Base-by-base conservation (phyloP, 129 eudicot species). In the Solidago caesia region DNA sequence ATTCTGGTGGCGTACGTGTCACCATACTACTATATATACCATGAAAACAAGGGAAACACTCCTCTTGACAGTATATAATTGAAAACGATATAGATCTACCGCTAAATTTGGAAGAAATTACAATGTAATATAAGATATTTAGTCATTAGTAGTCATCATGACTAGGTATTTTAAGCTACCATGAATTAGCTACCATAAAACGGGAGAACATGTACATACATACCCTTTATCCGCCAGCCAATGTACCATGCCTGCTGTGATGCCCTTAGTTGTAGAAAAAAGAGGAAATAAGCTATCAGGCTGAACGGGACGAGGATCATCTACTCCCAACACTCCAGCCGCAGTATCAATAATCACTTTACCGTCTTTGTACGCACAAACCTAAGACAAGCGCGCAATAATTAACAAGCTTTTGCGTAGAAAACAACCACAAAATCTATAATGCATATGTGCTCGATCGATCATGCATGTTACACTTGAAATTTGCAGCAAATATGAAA, bases 301-400 rank as follows among this genome's bases (percentile, higher is more conserved):
- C 79, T 91, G 97, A 75, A 91, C 97, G 33, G 97, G 92, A 51
- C 92, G 91, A 42, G 96, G 96, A 68, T 88, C 97, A 70, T 88
- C 87, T 86, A 80, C 83, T 69, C 96, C 97, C 48, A 92, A 87
- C 52, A 71, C 85, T 64, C 97, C 97, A 75, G 96, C 97, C 75
- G 96, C 82, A 56, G 97, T 92, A 75, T 92, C 97, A 82, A 92
- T 89, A 46, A 89, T 89, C 65, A 92, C 97, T 84, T 85, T 80
- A 49, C 97, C 96, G 75, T 89, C 91, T 84, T 92, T 92, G 80
- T 92, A 92, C 68, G 97, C 97, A 82, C 96, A 92, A 70, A 92
- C 89, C 97, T 84, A 84, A n/a, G 1, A 73, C 57, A 21, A 21
- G 21, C 21, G 21, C 21, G 21, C 21, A 21, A 21, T 21, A 21